Conservation (phyloP, 768 basidiomycete species). For the Tephrocybe sp. region DNA sequence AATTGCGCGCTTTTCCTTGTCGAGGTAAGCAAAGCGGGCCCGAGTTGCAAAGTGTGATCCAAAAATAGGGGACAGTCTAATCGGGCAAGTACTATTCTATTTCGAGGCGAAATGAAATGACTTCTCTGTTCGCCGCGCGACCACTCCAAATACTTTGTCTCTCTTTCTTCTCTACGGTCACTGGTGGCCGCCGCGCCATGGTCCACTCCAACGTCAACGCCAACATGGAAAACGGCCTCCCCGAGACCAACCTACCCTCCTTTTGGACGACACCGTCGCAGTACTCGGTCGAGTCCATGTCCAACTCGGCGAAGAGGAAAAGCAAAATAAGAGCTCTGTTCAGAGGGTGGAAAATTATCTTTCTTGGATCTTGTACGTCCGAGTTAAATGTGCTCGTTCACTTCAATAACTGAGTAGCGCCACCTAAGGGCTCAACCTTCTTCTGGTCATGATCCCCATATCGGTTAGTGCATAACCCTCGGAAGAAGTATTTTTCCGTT, state of each 20-base stretch:
- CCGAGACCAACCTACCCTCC: conserved; percentile 10
- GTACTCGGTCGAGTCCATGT: conserved; percentile 10
- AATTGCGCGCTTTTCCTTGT: not conserved
- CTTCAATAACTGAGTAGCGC: not conserved
- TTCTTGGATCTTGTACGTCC: conserved; percentile 58
- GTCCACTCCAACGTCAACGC: not conserved
- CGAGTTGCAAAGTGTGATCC: not conserved
- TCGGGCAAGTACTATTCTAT: conserved; percentile 5
- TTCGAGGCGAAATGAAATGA: not conserved
- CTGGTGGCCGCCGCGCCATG: conserved; percentile 11
- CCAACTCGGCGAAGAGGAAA: not conserved
- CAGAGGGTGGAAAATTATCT: conserved; percentile 51
- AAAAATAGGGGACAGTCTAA: not conserved
- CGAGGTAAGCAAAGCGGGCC: not conserved
- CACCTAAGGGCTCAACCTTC: conserved; percentile 64
- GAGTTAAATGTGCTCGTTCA: not conserved
- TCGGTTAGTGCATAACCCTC: conserved; percentile 46
- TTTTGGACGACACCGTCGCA: conserved; percentile 15
- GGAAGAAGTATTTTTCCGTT: not conserved
- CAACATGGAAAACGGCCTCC: conserved; percentile 5
- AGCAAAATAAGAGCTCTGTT: conserved; percentile 8
- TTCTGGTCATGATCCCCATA: conserved; percentile 64
- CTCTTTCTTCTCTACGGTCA: conserved; percentile 9
- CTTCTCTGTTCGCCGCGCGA: conserved; percentile 4
- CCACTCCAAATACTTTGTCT: conserved; percentile 3